phyloP scores from a whole-genome alignment of 441 rosid species.

The Arabidopsis hybrid region DNA sequence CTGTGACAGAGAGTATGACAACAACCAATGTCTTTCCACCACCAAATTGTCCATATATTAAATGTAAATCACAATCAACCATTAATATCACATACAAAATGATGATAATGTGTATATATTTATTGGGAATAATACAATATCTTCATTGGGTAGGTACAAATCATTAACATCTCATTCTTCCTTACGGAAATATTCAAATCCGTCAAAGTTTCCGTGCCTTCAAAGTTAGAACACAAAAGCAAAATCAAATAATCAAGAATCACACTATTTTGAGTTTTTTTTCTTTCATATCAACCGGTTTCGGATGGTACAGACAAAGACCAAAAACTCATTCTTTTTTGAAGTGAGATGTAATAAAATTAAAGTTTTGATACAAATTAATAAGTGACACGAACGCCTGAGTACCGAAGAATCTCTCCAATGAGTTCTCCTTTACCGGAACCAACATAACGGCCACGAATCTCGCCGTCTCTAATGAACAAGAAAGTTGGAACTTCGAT shows the following conservation, averaged over 20 bases:
- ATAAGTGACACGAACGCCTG: slow-evolving; percentile 90
- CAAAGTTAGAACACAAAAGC: slow-evolving; percentile 10
- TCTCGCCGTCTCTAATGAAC: slow-evolving; percentile 80
- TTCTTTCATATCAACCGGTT: neutral
- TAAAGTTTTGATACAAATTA: slow-evolving; percentile 27
- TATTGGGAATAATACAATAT: too few relatives aligned
- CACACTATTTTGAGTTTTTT: neutral
- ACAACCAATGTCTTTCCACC: slow-evolving; percentile 25
- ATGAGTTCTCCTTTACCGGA: slow-evolving; percentile 97
- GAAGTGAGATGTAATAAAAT: neutral
- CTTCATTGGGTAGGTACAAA: slow-evolving; percentile 35
- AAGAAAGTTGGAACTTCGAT: slow-evolving; percentile 85
- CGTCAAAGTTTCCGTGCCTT: slow-evolving; percentile 15
- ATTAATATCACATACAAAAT: slow-evolving; percentile 29
- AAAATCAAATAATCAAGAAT: slow-evolving; percentile 7
- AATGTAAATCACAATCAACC: slow-evolving; percentile 33
- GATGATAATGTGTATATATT: neutral
- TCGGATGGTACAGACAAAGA: slow-evolving; percentile 17
- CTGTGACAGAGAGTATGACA: slow-evolving; percentile 29
- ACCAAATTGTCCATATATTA: slow-evolving; percentile 26
- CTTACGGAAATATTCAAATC: neutral
- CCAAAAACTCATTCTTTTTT: neutral
- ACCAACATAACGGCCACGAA: slow-evolving; percentile 83
- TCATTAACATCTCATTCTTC: slow-evolving; percentile 6
- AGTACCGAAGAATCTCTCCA: slow-evolving; percentile 90